These are phyloP conservation scores for Saprolegnia diclina DNA, from an alignment of 352 stramenopile genomes.

Conservation along the genomic window DNA sequence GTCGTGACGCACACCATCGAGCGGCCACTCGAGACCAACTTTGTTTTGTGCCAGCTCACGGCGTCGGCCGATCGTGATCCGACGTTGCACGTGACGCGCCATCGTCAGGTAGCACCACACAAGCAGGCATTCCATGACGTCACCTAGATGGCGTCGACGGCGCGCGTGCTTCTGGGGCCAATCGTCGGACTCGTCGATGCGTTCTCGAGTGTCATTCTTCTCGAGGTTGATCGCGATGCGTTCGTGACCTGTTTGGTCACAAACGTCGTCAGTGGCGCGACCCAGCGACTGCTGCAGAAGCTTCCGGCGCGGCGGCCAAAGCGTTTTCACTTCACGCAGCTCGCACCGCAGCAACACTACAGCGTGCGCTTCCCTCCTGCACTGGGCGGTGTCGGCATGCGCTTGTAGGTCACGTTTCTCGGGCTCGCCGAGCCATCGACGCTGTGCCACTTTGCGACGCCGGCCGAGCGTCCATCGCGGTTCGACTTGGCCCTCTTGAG, in stretches of 20 bases:
- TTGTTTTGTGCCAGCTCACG: slow-evolving; percentile 25
- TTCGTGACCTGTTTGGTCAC: slow-evolving; percentile 49
- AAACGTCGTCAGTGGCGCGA: slow-evolving; percentile 46
- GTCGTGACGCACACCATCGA: slow-evolving; percentile 40
- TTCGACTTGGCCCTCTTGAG: slow-evolving; percentile 42
- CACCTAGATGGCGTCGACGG: slow-evolving; percentile 22
- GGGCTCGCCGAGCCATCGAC: slow-evolving; percentile 39
- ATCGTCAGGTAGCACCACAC: slow-evolving; percentile 13
- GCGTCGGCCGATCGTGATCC: slow-evolving; percentile 22
- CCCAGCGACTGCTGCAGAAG: slow-evolving; percentile 41
- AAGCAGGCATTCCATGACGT: neutral
- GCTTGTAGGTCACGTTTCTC: slow-evolving; percentile 38
- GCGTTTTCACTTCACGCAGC: slow-evolving; percentile 59
- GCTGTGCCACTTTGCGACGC: slow-evolving; percentile 49
- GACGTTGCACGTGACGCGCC: slow-evolving; percentile 7
- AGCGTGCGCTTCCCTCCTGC: slow-evolving; percentile 24
- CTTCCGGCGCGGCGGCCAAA: slow-evolving; percentile 43
- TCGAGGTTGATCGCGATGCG: slow-evolving; percentile 55
- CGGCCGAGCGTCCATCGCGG: slow-evolving; percentile 29
- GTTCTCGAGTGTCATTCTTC: slow-evolving; percentile 46
- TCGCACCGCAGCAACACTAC: slow-evolving; percentile 55
- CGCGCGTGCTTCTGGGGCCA: slow-evolving; percentile 49
- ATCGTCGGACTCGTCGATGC: slow-evolving; percentile 68
- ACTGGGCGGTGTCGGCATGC: neutral
- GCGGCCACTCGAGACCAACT: slow-evolving; percentile 34